A percentile compares a stretch with the other conserved stretches of the same genome.
Evolutionary conservation across 768 basidiomycete species (phyloP).

Genomic region (Antrodiella citrinella): DNA sequence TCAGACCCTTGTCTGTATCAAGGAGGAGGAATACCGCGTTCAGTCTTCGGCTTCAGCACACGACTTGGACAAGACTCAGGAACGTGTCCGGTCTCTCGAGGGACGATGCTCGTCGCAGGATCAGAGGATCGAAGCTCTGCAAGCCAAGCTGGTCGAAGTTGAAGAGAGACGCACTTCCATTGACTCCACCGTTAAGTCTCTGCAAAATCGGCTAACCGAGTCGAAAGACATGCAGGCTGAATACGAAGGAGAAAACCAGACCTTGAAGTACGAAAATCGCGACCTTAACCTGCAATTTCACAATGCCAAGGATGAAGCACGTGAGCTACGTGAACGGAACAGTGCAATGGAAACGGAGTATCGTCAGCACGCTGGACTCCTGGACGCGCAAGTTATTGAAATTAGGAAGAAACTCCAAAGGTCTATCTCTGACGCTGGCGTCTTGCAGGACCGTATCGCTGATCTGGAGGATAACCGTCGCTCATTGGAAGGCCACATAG

Average conservation of each 20-base stretch:
- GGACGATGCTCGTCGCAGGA: not conserved
- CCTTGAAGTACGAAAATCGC: too few species aligned
- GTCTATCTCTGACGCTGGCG: too few species aligned
- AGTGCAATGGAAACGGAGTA: not conserved
- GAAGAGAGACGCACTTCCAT: not conserved
- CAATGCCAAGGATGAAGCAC: too few species aligned
- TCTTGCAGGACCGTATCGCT: too few species aligned
- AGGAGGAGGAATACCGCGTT: not conserved
- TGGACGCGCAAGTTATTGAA: not conserved
- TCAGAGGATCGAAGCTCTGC: not conserved
- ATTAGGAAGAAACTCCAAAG: too few species aligned
- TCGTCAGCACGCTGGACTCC: not conserved
- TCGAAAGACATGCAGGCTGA: not conserved
- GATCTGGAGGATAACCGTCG: too few species aligned
- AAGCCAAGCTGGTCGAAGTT: not conserved
- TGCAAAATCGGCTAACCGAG: not conserved
- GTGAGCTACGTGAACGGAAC: not conserved
- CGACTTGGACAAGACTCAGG: not conserved
- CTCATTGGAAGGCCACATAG: too few species aligned
- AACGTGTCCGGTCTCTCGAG: not conserved
- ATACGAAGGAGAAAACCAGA: not conserved
- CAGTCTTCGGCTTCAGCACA: not conserved
- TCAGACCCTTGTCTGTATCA: not conserved
- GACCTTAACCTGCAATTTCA: too few species aligned
- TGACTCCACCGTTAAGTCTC: not conserved